Conservation (phyloP, 306 rosid species). For the Psophocarpus tetragonolobus region DNA sequence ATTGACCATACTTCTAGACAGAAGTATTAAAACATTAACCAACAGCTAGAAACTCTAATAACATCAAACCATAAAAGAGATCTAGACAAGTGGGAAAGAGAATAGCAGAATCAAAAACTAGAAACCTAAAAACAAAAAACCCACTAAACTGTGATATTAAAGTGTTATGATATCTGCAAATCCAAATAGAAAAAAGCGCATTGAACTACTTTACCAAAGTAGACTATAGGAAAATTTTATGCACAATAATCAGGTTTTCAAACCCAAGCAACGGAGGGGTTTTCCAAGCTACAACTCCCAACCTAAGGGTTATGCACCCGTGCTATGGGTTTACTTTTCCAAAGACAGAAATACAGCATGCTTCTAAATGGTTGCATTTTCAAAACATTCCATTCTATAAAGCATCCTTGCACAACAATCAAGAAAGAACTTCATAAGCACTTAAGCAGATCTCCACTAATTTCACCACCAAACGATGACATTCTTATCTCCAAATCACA, state of each 20-base stretch:
- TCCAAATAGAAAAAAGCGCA: neutral
- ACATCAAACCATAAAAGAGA: conserved; percentile 17
- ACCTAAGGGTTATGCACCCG: neutral
- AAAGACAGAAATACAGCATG: neutral
- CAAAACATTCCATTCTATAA: conserved; percentile 16
- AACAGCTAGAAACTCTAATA: neutral
- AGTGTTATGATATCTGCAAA: conserved; percentile 19
- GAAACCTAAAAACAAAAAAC: conserved; percentile 3
- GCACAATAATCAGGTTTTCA: neutral
- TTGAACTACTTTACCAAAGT: neutral
- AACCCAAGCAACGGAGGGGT: neutral
- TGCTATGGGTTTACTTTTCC: neutral
- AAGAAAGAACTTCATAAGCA: conserved; percentile 29
- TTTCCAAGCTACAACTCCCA: neutral
- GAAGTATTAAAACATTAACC: neutral
- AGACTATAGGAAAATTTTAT: neutral
- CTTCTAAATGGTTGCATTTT: conserved; percentile 19
- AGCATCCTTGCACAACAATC: neutral
- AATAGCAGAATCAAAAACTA: neutral
- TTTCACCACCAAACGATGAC: neutral
- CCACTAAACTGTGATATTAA: conserved; percentile 14
- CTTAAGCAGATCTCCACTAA: conserved; percentile 30
- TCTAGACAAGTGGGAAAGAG: conserved; percentile 13
- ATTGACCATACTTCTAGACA: neutral
- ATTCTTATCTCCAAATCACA: neutral